Evolutionary conservation across 441 rosid genomes (phyloP).

Genomic region (Isatis lusitanica): DNA sequence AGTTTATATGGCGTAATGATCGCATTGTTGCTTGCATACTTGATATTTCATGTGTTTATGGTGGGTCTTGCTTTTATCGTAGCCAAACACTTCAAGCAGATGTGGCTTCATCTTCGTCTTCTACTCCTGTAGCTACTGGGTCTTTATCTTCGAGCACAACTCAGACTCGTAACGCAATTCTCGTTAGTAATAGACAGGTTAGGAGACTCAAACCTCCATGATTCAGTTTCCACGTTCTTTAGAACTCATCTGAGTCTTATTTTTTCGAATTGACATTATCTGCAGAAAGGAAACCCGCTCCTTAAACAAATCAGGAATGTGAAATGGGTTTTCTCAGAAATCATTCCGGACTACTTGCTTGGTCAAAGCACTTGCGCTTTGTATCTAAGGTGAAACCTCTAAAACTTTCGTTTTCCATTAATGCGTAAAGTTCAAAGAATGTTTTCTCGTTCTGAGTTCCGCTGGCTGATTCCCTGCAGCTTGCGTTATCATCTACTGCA

Average conservation of each 20-base stretch:
- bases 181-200: conserved; percentile 93
- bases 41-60: neutral
- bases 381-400: conserved; percentile 66
- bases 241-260: neutral
- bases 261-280: conserved; percentile 5
- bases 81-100: conserved; percentile 41
- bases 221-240: neutral
- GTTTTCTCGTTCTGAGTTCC: neutral
- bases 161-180: conserved; percentile 80
- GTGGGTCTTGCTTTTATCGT: conserved; percentile 13
- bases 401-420: neutral
- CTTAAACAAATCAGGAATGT: conserved; percentile 87
- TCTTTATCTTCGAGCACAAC: conserved; percentile 39
- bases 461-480: conserved; percentile 42
- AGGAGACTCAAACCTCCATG: conserved; percentile 16
- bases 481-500: conserved; percentile 90
- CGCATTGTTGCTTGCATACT: neutral
- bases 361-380: conserved; percentile 87
- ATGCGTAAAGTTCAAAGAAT: neutral
- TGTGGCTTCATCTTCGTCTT: conserved; percentile 43
- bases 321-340: conserved; percentile 80
- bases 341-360: conserved; percentile 81
- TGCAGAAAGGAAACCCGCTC: conserved; percentile 95
- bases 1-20: too few relatives aligned
- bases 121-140: conserved; percentile 30